phyloP scores from a whole-genome alignment of 192 early-diverging fungal genomes.

The Coemansia sp. region DNA sequence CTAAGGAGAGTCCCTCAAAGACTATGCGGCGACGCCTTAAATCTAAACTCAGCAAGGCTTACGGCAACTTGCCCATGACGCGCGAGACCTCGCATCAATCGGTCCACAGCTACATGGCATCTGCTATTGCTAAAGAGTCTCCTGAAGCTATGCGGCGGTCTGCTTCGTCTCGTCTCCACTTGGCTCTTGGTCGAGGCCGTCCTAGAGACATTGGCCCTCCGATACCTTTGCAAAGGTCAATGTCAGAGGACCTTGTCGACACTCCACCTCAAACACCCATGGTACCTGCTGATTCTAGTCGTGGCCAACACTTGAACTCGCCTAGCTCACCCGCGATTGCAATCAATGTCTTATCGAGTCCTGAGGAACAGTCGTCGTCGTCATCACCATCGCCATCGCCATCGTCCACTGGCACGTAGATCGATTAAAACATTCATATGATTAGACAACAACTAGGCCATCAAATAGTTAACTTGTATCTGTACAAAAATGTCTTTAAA shows the following conservation, averaged over 20 bases:
- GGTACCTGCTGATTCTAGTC: background rate
- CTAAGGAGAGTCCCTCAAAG: background rate
- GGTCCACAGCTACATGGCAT: constrained; percentile 28
- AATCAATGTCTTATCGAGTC: background rate
- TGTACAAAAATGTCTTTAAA: no score
- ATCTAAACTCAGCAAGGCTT: constrained; percentile 11
- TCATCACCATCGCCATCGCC: background rate
- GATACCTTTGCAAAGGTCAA: background rate
- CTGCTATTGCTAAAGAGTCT: constrained; percentile 20
- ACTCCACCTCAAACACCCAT: background rate
- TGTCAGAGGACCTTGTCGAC: constrained; percentile 1
- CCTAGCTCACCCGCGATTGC: constrained; percentile 13
- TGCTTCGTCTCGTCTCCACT: background rate
- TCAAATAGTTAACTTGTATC: no score
- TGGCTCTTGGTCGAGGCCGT: background rate
- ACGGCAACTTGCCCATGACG: constrained; percentile 16
- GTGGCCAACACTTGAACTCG: background rate
- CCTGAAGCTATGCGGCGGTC: background rate
- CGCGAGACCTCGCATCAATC: constrained; percentile 13
- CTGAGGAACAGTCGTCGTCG: background rate
- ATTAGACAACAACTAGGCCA: background rate
- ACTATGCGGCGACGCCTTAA: constrained; percentile 13
- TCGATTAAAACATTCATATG: background rate
- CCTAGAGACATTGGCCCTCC: constrained; percentile 1
- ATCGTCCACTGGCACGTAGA: background rate